Evolutionary conservation across 805 yeast genomes (phyloP).

Genomic region (Wickerhamomyces strasburgensis): DNA sequence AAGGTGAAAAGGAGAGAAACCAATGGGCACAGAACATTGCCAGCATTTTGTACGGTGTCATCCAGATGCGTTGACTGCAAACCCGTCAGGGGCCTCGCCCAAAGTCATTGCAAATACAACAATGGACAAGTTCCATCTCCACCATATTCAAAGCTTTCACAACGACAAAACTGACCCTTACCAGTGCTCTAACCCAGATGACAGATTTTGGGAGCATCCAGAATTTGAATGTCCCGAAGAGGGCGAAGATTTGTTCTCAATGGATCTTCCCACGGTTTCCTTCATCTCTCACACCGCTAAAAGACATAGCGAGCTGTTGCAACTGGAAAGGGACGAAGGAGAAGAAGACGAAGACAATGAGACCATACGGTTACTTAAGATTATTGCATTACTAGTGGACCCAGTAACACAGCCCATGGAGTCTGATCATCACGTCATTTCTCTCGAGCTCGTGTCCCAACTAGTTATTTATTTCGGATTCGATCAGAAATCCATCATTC

Average conservation of each 20-base stretch:
- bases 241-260: constrained; percentile 27
- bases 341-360: constrained; percentile 6
- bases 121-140: no score
- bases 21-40: no score
- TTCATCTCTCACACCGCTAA: constrained; percentile 24
- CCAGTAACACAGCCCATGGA: constrained; percentile 70
- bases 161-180: background rate
- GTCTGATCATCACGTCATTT: constrained; percentile 45
- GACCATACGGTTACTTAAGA: constrained; percentile 14
- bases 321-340: constrained; percentile 7
- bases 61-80: background rate
- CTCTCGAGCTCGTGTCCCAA: constrained; percentile 52
- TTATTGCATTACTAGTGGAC: constrained; percentile 42
- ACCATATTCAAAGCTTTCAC: background rate
- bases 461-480: constrained; percentile 34
- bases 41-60: background rate
- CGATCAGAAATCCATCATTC: constrained; percentile 27
- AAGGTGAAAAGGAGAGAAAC: no score
- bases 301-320: constrained; percentile 28
- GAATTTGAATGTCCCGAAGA: constrained; percentile 5
- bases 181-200: background rate
- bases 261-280: constrained; percentile 24
- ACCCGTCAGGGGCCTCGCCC: no score
- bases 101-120: no score
- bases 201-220: no score